Evolutionary conservation across 179 eudicot species (phyloP).

Genomic region (Drosera spatulata): DNA sequence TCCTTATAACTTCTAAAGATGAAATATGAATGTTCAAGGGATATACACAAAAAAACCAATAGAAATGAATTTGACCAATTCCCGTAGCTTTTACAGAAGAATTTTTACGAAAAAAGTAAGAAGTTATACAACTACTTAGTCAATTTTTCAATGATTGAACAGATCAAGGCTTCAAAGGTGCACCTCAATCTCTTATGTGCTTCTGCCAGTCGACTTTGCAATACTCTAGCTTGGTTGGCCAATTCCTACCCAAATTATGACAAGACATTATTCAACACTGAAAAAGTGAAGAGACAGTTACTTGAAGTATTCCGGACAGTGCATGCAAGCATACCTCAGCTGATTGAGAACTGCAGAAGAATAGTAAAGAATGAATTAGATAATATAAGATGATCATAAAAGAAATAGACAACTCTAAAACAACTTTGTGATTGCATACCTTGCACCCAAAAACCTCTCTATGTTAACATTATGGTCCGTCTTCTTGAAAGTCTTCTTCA

Average conservation of each 20-base stretch:
- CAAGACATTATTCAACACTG: not conserved
- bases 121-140: not conserved
- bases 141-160: not conserved
- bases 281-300: too few relatives aligned
- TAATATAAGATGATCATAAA: not conserved
- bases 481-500: constrained; percentile 94
- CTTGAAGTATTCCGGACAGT: not conserved
- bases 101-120: not conserved
- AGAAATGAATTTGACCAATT: not conserved
- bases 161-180: constrained; percentile 10
- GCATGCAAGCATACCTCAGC: constrained; percentile 44
- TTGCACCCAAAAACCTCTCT: constrained; percentile 68
- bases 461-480: constrained; percentile 87
- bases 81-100: not conserved
- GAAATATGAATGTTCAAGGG: not conserved
- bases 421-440: constrained; percentile 29
- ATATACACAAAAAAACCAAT: not conserved
- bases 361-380: constrained; percentile 18
- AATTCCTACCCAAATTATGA: constrained; percentile 35
- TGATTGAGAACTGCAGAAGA: constrained; percentile 63
- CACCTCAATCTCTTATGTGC: constrained; percentile 65
- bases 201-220: constrained; percentile 60
- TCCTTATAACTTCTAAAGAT: too few relatives aligned
- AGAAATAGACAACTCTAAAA: not conserved
- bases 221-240: constrained; percentile 35